Base-by-base conservation (phyloP, 805 yeast genomes). In the Candida anglica region DNA sequence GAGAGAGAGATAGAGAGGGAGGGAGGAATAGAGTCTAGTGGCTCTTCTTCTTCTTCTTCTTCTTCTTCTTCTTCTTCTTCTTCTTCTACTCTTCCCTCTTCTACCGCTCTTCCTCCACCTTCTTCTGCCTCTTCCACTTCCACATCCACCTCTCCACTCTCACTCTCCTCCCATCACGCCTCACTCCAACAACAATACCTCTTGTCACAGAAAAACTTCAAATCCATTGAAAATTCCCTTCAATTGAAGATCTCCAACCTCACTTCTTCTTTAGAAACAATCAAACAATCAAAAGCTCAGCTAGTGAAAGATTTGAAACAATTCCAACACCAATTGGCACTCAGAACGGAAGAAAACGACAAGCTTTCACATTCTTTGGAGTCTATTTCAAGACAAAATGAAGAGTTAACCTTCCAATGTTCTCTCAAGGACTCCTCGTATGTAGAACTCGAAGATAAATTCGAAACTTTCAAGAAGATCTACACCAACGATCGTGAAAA, bases 201-300 rank as follows among this genome's bases (percentile, higher is more conserved):
- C 6, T 71, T 79, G 11, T 83, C 91, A 0, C 81, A 81, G 37
- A 86, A 81, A 42, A 86, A 82, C 53, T 86, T 96, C 95, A 80
- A 82, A 37, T 63, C 78, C 14, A 79, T 87, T 27, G 97, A 93
- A 55, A 72, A 82, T 25, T 67, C 77, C 3, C 66, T 87, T 39
- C 72, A 74, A 38, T 52, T 48, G 30, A 77, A 77, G 33, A 51
- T 73, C 6, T 71, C 65, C 22, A 57, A 54, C 5, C 43, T 67
- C 18, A 36, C 53, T 3, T 28, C 41, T n/a, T 37, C 56, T 5
- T 36, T 62, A 10, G 69, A 64, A 5, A 28, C 43, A 4, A 23
- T 56, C 30, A 63, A 60, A 30, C 58, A 58, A 32, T 38, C 48
- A 2, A 58, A 58, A 34, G 21, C 37, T 4, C 60, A 58, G 32